Evolutionary conservation across 2,329 filamentous ascomycete genomes (phyloP).

Genomic region (Aspergillus pseudoviridinutans): DNA sequence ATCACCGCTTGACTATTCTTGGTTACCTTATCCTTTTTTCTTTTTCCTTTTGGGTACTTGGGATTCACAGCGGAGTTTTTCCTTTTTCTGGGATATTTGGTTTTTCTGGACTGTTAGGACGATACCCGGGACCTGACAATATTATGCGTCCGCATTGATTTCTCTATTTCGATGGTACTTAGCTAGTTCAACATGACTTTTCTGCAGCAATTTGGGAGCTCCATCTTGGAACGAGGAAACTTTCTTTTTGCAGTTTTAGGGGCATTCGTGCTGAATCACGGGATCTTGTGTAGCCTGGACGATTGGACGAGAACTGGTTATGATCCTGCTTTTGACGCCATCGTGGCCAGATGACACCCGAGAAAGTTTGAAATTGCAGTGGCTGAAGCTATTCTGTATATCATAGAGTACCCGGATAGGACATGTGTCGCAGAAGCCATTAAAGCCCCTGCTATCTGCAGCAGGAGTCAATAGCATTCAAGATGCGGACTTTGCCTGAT

Average conservation of each 20-base stretch:
- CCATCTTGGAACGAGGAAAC: neutral
- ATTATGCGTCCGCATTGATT: neutral
- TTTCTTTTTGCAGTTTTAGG: neutral
- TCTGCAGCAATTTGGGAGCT: neutral
- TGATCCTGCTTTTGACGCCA: neutral
- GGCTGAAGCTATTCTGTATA: no score
- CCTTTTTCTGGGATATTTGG: neutral
- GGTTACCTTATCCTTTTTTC: neutral
- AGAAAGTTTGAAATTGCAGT: neutral
- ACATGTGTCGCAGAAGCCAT: neutral
- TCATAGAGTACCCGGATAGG: no score
- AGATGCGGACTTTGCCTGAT: neutral
- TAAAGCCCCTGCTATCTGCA: neutral
- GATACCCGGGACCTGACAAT: neutral
- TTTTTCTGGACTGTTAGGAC: neutral
- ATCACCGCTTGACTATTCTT: neutral
- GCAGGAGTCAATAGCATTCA: neutral
- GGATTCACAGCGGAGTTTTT: neutral
- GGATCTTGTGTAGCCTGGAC: neutral
- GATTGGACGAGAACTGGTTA: neutral
- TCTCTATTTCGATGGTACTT: neutral
- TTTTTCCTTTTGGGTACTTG: neutral
- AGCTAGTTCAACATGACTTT: neutral
- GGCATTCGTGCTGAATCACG: neutral
- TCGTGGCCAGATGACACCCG: neutral